These are phyloP conservation scores for Tilletia horrida DNA, from an alignment of 1,284 basidiomycete species.

Conservation along the genomic window DNA sequence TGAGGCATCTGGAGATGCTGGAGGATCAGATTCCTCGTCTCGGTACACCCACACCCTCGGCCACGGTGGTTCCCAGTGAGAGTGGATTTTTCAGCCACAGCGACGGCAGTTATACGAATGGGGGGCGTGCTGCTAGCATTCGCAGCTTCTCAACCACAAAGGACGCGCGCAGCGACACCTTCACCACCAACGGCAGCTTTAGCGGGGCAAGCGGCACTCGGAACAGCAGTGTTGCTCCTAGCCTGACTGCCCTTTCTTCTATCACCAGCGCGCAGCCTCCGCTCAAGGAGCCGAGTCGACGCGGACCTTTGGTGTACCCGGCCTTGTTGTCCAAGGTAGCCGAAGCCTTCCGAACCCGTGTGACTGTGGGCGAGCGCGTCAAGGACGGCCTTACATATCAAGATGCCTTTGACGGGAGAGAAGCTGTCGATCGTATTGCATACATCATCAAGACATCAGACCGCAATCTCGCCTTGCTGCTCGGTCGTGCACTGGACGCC, in stretches of 20 bases:
- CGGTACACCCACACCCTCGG: not conserved
- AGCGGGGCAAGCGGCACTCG: conserved; percentile 17
- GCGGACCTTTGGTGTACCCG: conserved; percentile 74
- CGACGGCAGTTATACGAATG: conserved; percentile 7
- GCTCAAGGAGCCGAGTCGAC: not conserved
- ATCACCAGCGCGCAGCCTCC: not conserved
- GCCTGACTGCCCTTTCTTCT: not conserved
- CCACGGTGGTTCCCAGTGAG: conserved; percentile 14
- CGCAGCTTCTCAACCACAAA: conserved; percentile 24
- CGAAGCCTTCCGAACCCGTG: conserved; percentile 81
- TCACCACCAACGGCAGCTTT: conserved; percentile 16
- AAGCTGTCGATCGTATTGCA: conserved; percentile 92
- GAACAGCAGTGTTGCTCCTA: not conserved
- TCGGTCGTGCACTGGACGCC: conserved; percentile 90
- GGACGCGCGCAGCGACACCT: conserved; percentile 23
- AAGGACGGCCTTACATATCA: conserved; percentile 96
- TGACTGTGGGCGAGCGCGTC: conserved; percentile 71
- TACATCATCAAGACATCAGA: conserved; percentile 98
- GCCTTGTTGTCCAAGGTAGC: conserved; percentile 91
- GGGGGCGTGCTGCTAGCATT: conserved; percentile 20
- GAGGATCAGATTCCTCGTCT: not conserved
- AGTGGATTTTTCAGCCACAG: no score
- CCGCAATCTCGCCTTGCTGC: conserved; percentile 85
- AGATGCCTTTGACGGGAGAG: conserved; percentile 91
- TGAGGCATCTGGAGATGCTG: conserved; percentile 6